Conservation (phyloP, 1,284 basidiomycete species). For the Neotropicomus parvogracilis region DNA sequence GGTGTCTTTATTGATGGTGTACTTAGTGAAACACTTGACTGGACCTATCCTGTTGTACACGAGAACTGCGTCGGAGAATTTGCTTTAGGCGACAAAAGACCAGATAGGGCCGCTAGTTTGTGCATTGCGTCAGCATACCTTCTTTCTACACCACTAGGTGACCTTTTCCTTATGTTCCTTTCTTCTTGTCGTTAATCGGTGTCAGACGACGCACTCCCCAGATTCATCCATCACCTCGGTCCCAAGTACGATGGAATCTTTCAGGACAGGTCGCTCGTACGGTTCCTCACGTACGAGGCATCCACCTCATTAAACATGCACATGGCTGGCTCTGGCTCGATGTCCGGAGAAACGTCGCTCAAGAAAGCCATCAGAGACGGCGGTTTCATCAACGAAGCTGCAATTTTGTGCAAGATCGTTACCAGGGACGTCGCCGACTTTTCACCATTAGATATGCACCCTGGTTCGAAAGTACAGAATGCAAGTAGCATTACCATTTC, state of each 20-base stretch:
- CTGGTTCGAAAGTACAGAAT: not conserved
- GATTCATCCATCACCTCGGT: constrained; percentile 72
- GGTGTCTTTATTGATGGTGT: constrained; percentile 72
- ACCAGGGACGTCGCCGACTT: constrained; percentile 28
- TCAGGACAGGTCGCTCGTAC: constrained; percentile 58
- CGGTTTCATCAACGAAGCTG: constrained; percentile 41
- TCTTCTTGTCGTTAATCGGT: constrained; percentile 1
- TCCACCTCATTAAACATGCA: constrained; percentile 74
- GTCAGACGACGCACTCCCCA: constrained; percentile 57
- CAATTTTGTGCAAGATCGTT: constrained; percentile 51
- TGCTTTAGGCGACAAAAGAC: constrained; percentile 49
- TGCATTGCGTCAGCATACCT: constrained; percentile 66
- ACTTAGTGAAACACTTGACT: constrained; percentile 56
- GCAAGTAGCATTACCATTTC: not conserved
- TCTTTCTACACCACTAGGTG: constrained; percentile 58
- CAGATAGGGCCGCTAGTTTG: constrained; percentile 53
- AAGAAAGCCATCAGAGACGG: constrained; percentile 57
- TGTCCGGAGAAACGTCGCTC: constrained; percentile 33
- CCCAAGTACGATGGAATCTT: constrained; percentile 71
- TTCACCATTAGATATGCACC: constrained; percentile 7
- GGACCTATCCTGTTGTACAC: constrained; percentile 51
- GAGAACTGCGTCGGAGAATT: constrained; percentile 39
- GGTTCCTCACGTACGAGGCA: constrained; percentile 75
- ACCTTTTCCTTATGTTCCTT: constrained; percentile 2
- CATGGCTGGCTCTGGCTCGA: constrained; percentile 34